Conservation (phyloP, 495 filamentous ascomycete genomes). For the Trypethelium eluteriae region DNA sequence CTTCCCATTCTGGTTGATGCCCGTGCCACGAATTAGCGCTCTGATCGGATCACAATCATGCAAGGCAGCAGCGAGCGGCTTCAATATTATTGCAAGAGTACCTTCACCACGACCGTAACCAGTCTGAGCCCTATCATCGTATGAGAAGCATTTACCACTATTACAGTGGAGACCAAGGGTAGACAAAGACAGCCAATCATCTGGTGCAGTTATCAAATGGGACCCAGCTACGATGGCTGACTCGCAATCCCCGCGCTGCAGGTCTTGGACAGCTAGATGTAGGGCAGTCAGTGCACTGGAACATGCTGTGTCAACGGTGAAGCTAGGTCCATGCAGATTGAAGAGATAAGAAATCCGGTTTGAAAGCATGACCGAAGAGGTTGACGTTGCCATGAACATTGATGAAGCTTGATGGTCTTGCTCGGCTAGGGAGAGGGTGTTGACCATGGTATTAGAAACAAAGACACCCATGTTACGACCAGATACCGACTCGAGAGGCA, state of each 20-base stretch:
- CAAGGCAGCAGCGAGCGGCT: conserved; percentile 36
- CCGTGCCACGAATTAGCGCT: conserved; percentile 21
- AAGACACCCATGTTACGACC: conserved; percentile 10
- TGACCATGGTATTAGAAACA: not conserved
- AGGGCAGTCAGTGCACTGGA: conserved; percentile 29
- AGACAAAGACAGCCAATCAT: conserved; percentile 13
- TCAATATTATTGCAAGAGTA: conserved; percentile 31
- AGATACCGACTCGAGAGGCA: conserved; percentile 20
- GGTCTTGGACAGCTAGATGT: conserved; percentile 11
- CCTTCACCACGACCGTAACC: conserved; percentile 41
- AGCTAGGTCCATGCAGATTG: conserved; percentile 43
- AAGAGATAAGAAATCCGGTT: conserved; percentile 47
- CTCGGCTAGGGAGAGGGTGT: not conserved
- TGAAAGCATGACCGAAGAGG: conserved; percentile 38
- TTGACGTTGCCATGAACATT: conserved; percentile 10
- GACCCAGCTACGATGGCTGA: not conserved
- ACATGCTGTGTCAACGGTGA: conserved; percentile 49
- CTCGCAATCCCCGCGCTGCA: conserved; percentile 6
- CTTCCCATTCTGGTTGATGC: conserved; percentile 18
- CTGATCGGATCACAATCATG: conserved; percentile 36
- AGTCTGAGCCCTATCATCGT: conserved; percentile 7
- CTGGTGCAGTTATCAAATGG: not conserved
- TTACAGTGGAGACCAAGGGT: not conserved
- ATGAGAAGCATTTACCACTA: conserved; percentile 12
- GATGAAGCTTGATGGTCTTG: conserved; percentile 1